Evolutionary conservation across 495 filamentous ascomycete genomes (phyloP), one percentile per base, ranked within the genome.

Genomic region (Glonium stellatum): DNA sequence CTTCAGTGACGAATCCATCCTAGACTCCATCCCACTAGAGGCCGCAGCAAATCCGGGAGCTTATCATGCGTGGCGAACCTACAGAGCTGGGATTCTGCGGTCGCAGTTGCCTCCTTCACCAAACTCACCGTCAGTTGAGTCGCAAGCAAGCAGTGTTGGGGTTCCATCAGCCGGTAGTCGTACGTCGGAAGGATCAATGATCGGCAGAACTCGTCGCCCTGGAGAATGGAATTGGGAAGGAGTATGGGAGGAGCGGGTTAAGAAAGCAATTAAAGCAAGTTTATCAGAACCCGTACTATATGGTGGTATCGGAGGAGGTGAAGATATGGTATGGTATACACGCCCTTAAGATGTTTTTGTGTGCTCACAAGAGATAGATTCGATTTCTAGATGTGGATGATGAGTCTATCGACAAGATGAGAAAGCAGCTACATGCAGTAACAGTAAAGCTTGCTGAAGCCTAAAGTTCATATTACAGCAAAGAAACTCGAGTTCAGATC

Each of bases 151-250:
- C 21, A 19, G 23, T 22, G 46, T 47, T 0, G 51, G 47, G 18
- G 48, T 15, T 15, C 9, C 58, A 5, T 8, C 61, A n/a, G 19
- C 19, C 18, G 34, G 34, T 5, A 21, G 34, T 37, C 34, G 53
- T 19, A n/a, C 53, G 5, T 19, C 18, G 18, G 27, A 23, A 10
- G 48, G 6, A 34, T 39, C 57, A 4, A 54, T 39, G n/a, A 36
- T 65, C 1, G 49, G 64, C 19, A 69, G 65, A 37, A 65, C 77
- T 46, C 80, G 84, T 52, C 78, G 79, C 27, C 87, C 88, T 1
- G 88, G 85, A 13, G 87, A 93, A 59, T 96, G 91, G 91, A 92
- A 92, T 70, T 96, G 91, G 91, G 90, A 95, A 71, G 91, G 90
- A 0, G 91, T 96, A 8, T 96, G 91, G 91, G 87, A 89, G 62